Base-by-base conservation (phyloP, 2,329 filamentous ascomycete genomes). In the Diaporthe eres region DNA sequence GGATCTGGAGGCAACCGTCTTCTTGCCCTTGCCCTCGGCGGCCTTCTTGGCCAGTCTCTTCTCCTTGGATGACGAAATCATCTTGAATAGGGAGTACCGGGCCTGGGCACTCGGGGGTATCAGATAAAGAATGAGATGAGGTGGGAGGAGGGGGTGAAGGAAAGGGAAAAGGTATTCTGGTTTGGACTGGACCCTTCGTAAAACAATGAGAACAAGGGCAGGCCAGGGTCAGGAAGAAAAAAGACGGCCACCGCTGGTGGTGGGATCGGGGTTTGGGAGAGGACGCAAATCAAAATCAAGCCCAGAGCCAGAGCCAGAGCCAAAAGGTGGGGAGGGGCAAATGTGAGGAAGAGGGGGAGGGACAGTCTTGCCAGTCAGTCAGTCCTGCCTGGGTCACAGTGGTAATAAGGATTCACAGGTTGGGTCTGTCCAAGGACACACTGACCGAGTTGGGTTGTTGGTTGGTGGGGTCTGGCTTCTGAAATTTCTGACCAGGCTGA, bases 1-100 rank as follows among this genome's bases (percentile, higher is more conserved):
- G 79, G 87, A 88, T 77, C 86, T 83, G 72, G 92, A 93, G 80
- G 93, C 90, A 78, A 92, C 90, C 31, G 93, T 93, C 90, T 96
- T 96, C 88, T 94, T 93, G 80, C 93, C 92, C 85, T 93, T 93
- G 85, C 93, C 94, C 68, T 94, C 88, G 82, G 90, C 91, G 79
- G 90, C 91, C 88, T 92, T 92, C 88, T 93, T 93, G 76, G 92
- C 92, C 79, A 93, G 89, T 85, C 92, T 89, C 88, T 93, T 93
- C 81, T 93, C 91, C 86, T 94, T 94, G 83, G 92, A 92, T 78
- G 91, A 87, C 77, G 92, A 93, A 82, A 92, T 88, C 91, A 93
- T 93, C 60, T 84, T 91, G 86, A 42, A 19, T 34, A 39, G 37
- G 34, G 65, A 55, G 65, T 70, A 70, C 65, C 65, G 65, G 13